Base-by-base conservation (phyloP, 176 grass and related monocot species). In the Triticum monococcum region DNA sequence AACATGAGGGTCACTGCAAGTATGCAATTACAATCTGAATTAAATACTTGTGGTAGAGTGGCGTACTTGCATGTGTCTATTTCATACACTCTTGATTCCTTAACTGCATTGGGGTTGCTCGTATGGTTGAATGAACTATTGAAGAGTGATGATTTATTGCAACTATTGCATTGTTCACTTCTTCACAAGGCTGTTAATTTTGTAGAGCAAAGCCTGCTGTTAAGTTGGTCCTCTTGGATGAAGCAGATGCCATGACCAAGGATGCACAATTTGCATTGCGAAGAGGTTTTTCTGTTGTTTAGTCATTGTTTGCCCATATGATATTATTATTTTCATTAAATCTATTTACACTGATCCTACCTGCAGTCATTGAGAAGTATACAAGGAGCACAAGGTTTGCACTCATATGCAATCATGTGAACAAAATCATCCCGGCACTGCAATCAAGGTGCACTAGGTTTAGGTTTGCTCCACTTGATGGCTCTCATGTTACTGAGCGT, bases 331-430 rank as follows among this genome's bases (percentile, higher is more conserved):
- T 86, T 82, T 72, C 35, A 65, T 50, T 67, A 22, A 40, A 73
- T 84, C 23, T 75, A 45, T 80, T 57, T 77, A 88, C 67, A 70
- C 82, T 64, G 30, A 37, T 16, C 46, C 9, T 79, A 12, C 65
- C 68, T 93, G 67, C 83, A 99, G 94, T 96, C 24, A 99, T 99
- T 90, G 94, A 96, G 83, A 99, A 99, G 87, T 91, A 99, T 72
- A 99, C 97, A 81, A 99, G 83, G 74, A 99, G 94, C 88, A 99
- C 97, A 85, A 92, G 97, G 85, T 99, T 99, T 96, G 97, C 97
- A 70, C 88, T 99, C 77, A 99, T 99, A 80, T 96, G 97, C 80
- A 99, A 99, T 43, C 92, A 96, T 89, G 92, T 99, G 57, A 99
- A 99, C 89, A 99, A 99, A 91, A 99, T 99, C 41, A 99, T 99